Evolutionary conservation across 2,329 filamentous ascomycete species (phyloP), one percentile per base, ranked within the genome.

Genomic region (Albophoma yamanashiensis): DNA sequence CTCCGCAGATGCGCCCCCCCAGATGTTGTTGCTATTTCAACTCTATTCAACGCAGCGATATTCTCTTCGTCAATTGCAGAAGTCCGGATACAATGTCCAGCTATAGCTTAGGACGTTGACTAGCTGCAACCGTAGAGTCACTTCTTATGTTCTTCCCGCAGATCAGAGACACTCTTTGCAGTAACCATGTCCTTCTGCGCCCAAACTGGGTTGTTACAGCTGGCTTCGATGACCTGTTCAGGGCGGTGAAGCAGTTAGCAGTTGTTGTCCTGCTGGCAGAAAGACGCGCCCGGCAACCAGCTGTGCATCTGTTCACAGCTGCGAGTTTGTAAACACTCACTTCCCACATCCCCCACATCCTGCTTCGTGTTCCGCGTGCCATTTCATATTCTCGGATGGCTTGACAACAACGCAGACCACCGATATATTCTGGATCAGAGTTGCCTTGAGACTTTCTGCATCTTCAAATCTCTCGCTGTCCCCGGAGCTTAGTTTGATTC

Each of bases 161-260:
- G 2, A 22, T 45, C 12, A n/a, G 42, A 11, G 8, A 20, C 22
- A 7, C 2, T 22, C 8, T 7, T 12, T 20, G 7, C 17, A 36
- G 20, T 4, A n/a, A 11, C 11, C 4, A 34, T 17, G 4, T 0
- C 9, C 12, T 8, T 17, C 27, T 9, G 1, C 1, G 7, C 7
- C 25, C 20, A 15, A 31, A 5, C 1, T 15, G 8, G 3, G 11
- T 50, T 20, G 7, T 27, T 34, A 31, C 17, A 20, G 6, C 14
- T 12, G 27, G 47, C 27, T 31, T 31, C 27, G 3, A 31, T 31
- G 5, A 31, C 27, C 27, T 31, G 27, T 20, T 20, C 25, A 52
- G 47, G 47, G 47, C 47, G 27, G 25, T 31, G 47, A 31, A 12
- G 47, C 15, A 25, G 17, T 20, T 25, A 31, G 47, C 47, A 25